Evolutionary conservation across 1,139 yeast genomes (phyloP).

Genomic region (Debaryomyces coudertii): DNA sequence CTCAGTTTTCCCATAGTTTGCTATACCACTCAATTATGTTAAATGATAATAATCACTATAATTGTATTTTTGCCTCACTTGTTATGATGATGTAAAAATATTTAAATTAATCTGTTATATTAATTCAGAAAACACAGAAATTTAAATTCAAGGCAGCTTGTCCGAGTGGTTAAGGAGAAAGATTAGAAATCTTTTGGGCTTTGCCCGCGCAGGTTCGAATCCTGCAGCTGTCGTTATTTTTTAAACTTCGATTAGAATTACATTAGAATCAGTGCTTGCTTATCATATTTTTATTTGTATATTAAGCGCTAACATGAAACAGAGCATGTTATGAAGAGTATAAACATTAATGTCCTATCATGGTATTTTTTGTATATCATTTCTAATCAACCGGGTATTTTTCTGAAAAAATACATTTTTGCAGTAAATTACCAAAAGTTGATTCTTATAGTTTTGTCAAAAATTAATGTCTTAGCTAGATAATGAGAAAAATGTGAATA

Average conservation of each 20-base stretch:
- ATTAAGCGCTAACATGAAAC: background rate
- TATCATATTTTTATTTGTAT: no score
- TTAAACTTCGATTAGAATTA: no score
- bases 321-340: no score
- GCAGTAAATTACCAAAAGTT: no score
- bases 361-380: no score
- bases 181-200: conserved; percentile 62
- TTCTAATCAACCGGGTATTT: no score
- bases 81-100: background rate
- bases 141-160: conserved; percentile 42
- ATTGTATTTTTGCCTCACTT: background rate
- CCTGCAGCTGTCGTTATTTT: conserved; percentile 57
- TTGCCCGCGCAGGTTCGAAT: conserved; percentile 64
- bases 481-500: no score
- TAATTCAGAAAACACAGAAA: background rate
- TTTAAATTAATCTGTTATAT: background rate
- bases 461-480: no score
- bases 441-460: no score
- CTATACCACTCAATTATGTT: background rate
- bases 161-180: conserved; percentile 63
- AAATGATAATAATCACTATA: background rate
- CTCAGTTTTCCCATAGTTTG: conserved; percentile 4
- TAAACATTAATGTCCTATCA: no score
- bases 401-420: no score
- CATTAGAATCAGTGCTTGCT: no score